Evolutionary conservation across 169 alveolate species (phyloP), one percentile per base, ranked within the genome.

Genomic region (Ichthyophthirius multifiliis): DNA sequence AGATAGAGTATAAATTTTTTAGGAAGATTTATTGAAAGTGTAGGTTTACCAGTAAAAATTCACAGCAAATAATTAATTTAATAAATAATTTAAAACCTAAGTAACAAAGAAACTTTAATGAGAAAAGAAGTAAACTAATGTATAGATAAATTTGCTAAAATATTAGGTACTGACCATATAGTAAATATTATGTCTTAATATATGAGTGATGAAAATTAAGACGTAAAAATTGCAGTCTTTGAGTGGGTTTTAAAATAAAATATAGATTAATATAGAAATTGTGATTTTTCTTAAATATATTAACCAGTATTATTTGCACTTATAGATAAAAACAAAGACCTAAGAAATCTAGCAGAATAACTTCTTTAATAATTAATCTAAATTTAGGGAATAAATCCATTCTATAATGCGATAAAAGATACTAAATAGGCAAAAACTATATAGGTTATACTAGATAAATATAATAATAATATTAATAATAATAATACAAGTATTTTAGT

Each of bases 61-160:
- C 55, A 74, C 6, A 44, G 77, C 1, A 81, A 81, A 73, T 23
- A 32, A 47, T 63, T 81, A 37, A n/a, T 81, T 4, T 37, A 32
- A n/a, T 76, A 76, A 35, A 10, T 81, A 15, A 74, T 81, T 3
- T 48, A 65, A 39, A 73, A 71, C 3, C 34, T 81, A 0, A 81
- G 86, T 27, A 76, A 81, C 20, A 81, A 81, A 73, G 44, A 67
- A 27, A 67, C 76, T 31, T 48, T 81, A 39, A 71, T 81, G 31
- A 48, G 80, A 30, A 35, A 81, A 20, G 86, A 81, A 46, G 80
- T 71, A 27, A 27, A 37, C 55, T 41, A 43, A 18, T 43, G 76
- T 20, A 41, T 81, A 71, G 86, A 81, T 44, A 81, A 74, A 43
- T 73, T 81, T 47, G 44, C 75, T 16, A 13, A 47, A 71, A 71